Evolutionary conservation across 345 rosid genomes (phyloP), one percentile per base, ranked within the genome.

Genomic region (Brassica juncea): DNA sequence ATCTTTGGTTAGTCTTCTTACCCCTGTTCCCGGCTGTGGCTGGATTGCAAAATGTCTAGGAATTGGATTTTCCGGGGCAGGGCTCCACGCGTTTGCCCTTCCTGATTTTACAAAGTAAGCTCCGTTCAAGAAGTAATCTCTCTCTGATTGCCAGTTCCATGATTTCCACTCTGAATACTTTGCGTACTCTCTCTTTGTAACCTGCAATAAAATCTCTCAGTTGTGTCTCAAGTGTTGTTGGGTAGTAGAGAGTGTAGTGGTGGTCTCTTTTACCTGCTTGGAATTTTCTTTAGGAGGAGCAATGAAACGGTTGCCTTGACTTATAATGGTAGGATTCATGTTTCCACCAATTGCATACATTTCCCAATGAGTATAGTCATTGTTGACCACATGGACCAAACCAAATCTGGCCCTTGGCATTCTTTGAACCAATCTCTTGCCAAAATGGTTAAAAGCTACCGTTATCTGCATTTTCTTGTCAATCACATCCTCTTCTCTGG

Each of bases 261-360:
- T 5, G 6, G 42, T 7, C 42, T 35, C 42, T 12, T 47, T 49
- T 79, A 84, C 92, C 90, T 88, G 86, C 77, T 91, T 93, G 64
- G 68, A 55, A 7, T 30, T 28, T n/a, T 3, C n/a, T 2, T 72
- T 25, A 4, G 84, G 84, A 25, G 94, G 93, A 70, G 94, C 97
- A 64, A 85, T 85, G 88, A 86, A 92, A 8, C 97, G 85, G 66
- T 92, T 92, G 65, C 94, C 97, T 77, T 90, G 89, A 76, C 97
- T 90, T 72, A 92, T 77, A 77, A 92, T 88, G 72, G 91, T 90
- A n/a, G 94, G 94, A 15, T 67, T 35, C 23, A 39, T 35, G 81
- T 90, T 92, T 25, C 94, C 97, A 28, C 94, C 93, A 16, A 92
- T 87, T 63, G 93, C 91, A 31, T 90, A 92, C 89, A 80, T 88